Evolutionary conservation across 225 moss, liverwort and hornwort species (phyloP).

Genomic region (Marchantia polymorpha): DNA sequence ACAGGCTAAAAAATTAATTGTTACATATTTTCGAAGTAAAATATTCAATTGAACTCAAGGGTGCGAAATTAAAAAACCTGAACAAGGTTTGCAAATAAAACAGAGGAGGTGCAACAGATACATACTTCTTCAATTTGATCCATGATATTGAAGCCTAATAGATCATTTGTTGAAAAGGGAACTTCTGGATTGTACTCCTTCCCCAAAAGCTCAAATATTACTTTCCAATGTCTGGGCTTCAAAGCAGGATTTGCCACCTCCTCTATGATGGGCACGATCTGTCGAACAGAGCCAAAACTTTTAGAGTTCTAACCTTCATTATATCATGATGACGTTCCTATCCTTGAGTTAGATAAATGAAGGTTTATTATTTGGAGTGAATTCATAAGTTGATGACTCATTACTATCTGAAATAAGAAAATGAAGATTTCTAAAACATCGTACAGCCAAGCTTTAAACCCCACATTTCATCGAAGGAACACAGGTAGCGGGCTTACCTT

Average conservation of each 20-base stretch:
- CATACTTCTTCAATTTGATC: slow-evolving; percentile 67
- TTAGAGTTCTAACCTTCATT: not conserved
- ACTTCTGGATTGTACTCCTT: slow-evolving; percentile 43
- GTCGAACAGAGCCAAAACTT: not conserved
- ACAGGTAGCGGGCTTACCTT: slow-evolving; percentile 8
- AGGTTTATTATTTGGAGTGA: not conserved
- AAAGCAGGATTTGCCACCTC: slow-evolving; percentile 88
- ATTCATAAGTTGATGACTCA: not conserved
- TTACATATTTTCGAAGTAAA: not conserved
- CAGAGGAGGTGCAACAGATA: not conserved
- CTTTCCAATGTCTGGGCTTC: slow-evolving; percentile 75
- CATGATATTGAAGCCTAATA: slow-evolving; percentile 51
- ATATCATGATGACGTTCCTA: not conserved
- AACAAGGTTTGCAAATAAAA: not conserved
- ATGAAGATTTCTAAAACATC: too few relatives aligned
- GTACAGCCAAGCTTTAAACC: not conserved
- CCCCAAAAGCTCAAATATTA: slow-evolving; percentile 56
- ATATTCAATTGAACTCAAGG: too few relatives aligned
- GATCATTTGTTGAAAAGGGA: slow-evolving; percentile 60
- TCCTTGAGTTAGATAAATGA: not conserved
- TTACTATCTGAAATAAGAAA: not conserved
- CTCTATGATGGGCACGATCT: slow-evolving; percentile 66
- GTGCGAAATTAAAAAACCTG: not conserved
- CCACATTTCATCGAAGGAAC: not conserved
- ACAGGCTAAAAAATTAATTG: not conserved